Evolutionary conservation across 306 rosid genomes (phyloP).

Genomic region (Dryas drummondii): DNA sequence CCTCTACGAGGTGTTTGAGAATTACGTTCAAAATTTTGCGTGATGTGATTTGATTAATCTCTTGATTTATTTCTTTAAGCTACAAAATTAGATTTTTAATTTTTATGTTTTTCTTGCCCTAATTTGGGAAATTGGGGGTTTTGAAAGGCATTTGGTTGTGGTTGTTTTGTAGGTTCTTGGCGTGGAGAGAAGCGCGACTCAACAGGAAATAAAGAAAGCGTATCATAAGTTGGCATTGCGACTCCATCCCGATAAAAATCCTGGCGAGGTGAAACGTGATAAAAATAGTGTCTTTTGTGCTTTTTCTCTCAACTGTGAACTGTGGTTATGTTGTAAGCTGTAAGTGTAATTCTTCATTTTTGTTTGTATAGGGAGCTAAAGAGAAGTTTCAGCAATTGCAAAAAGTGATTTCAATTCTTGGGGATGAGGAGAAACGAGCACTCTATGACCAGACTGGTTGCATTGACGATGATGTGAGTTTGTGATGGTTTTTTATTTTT

Average conservation of each 20-base stretch:
- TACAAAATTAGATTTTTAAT: background rate
- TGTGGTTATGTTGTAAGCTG: background rate
- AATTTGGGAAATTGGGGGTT: conserved; percentile 1
- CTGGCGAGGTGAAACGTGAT: conserved; percentile 54
- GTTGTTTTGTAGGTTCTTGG: conserved; percentile 55
- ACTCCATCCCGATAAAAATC: conserved; percentile 96
- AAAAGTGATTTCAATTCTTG: conserved; percentile 84
- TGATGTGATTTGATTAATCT: background rate
- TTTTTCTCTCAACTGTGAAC: background rate
- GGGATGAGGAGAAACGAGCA: conserved; percentile 85
- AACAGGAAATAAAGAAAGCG: conserved; percentile 90
- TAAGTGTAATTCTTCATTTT: conserved; percentile 12
- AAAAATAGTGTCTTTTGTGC: background rate
- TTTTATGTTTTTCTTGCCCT: background rate
- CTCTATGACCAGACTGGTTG: conserved; percentile 91
- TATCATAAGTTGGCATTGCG: conserved; percentile 83
- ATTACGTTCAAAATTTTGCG: background rate
- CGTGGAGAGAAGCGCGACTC: conserved; percentile 78
- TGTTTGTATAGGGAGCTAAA: conserved; percentile 66
- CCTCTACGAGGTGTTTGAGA: conserved; percentile 57
- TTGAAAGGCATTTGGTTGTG: background rate
- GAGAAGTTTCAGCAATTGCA: conserved; percentile 89
- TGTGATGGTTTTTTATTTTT: background rate
- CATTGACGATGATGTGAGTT: conserved; percentile 73
- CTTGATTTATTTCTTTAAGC: background rate